Evolutionary conservation across 139 green algal species (phyloP).

Genomic region (Marvania coccoides): DNA sequence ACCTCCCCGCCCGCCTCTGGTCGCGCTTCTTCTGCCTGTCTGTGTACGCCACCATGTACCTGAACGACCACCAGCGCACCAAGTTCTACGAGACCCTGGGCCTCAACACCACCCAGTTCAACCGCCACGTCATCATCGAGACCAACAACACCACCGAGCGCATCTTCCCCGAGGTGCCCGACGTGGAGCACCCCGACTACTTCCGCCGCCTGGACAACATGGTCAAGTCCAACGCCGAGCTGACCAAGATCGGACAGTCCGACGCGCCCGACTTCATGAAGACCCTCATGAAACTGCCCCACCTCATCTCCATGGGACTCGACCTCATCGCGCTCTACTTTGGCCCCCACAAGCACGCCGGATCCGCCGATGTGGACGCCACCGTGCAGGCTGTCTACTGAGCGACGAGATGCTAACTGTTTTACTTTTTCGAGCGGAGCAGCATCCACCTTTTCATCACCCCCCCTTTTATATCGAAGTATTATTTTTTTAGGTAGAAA

Average conservation of each 20-base stretch:
- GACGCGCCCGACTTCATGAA: constrained; percentile 64
- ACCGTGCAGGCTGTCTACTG: constrained; percentile 4
- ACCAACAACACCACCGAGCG: constrained; percentile 95
- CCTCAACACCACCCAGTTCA: constrained; percentile 93
- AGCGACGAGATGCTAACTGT: background rate
- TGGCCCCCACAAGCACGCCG: background rate
- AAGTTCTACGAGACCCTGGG: constrained; percentile 92
- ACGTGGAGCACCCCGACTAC: constrained; percentile 81
- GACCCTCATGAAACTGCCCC: constrained; percentile 59
- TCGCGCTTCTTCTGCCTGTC: constrained; percentile 98
- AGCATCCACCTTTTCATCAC: no score
- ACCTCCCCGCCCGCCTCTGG: constrained; percentile 77
- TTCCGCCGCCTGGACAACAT: constrained; percentile 75
- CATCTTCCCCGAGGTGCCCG: constrained; percentile 93
- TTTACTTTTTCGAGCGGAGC: background rate
- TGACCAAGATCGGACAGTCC: constrained; percentile 54
- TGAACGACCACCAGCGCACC: constrained; percentile 94
- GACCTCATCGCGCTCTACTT: constrained; percentile 45
- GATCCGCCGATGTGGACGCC: constrained; percentile 8
- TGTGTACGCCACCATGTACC: constrained; percentile 99
- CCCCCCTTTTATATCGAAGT: no score
- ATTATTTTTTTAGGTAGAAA: no score
- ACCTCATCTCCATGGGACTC: constrained; percentile 69
- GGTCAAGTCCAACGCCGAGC: constrained; percentile 73
- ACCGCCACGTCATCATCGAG: constrained; percentile 98